Conservation (phyloP, 2,329 filamentous ascomycete genomes). For the Trichoderma atroviride region DNA sequence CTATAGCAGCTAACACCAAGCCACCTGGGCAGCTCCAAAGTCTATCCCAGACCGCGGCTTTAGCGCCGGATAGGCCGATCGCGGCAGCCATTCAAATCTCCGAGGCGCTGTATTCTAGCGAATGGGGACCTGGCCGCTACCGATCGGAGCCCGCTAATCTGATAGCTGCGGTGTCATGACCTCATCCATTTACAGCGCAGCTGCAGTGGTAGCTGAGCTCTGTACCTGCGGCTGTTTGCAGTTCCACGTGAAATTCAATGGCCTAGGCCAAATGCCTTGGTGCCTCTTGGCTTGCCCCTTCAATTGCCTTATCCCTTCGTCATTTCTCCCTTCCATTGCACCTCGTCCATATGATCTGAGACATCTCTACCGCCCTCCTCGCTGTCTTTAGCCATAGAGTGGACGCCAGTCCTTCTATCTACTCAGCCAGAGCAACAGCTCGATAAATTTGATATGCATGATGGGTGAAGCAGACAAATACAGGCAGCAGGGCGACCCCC, state of each 20-base stretch:
- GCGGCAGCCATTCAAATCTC: slow-evolving; percentile 1
- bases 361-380: neutral
- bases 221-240: slow-evolving; percentile 23
- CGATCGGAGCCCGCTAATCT: slow-evolving; percentile 15
- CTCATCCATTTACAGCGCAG: slow-evolving; percentile 20
- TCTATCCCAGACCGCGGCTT: neutral
- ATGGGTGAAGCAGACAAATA: slow-evolving; percentile 44
- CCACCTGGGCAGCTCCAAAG: neutral
- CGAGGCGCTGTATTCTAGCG: slow-evolving; percentile 7
- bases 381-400: neutral
- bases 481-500: slow-evolving; percentile 30
- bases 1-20: no score
- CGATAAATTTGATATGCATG: neutral
- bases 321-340: neutral
- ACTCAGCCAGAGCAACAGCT: neutral
- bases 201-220: neutral
- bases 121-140: neutral
- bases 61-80: slow-evolving; percentile 11
- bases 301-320: neutral
- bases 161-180: slow-evolving; percentile 22
- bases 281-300: neutral
- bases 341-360: neutral
- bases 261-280: neutral
- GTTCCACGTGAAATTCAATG: neutral
- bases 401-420: neutral